Conservation (phyloP, 805 yeast genomes). For the Myxozyma mucilagina region DNA sequence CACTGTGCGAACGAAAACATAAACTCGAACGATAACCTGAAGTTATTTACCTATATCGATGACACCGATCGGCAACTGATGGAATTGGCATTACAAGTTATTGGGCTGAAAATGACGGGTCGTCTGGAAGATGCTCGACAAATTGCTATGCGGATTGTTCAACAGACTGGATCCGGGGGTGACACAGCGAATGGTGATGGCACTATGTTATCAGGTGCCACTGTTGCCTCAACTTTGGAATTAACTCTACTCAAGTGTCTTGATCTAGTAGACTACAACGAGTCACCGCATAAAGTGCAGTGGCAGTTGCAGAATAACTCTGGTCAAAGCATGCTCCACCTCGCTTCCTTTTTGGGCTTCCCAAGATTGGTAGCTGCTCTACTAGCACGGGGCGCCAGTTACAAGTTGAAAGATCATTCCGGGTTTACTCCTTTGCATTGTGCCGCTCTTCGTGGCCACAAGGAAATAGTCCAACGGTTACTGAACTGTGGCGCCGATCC, state of each 20-base stretch:
- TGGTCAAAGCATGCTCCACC: conserved; percentile 86
- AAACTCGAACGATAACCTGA: conserved; percentile 40
- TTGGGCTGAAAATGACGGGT: conserved; percentile 96
- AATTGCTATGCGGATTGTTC: conserved; percentile 88
- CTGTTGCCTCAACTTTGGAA: conserved; percentile 42
- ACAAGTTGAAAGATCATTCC: conserved; percentile 69
- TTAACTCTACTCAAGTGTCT: conserved; percentile 51
- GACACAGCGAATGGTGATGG: conserved; percentile 41
- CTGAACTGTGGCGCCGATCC: conserved; percentile 65
- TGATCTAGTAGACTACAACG: conserved; percentile 63
- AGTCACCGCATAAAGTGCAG: conserved; percentile 52
- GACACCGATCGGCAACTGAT: conserved; percentile 94
- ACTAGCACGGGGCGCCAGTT: conserved; percentile 57
- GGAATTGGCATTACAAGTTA: conserved; percentile 93
- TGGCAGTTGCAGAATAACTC: conserved; percentile 78
- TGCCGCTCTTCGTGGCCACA: conserved; percentile 74
- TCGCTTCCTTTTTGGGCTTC: conserved; percentile 78
- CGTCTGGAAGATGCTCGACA: conserved; percentile 91
- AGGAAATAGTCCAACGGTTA: conserved; percentile 62
- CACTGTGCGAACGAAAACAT: conserved; percentile 45
- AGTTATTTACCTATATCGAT: conserved; percentile 85
- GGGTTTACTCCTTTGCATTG: conserved; percentile 88
- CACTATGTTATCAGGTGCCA: conserved; percentile 24
- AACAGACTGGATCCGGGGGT: conserved; percentile 46
- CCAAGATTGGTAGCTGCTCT: conserved; percentile 60